Evolutionary conservation across 2,329 filamentous ascomycete genomes (phyloP), one percentile per base, ranked within the genome.

Genomic region (Pseudonectria buxi): DNA sequence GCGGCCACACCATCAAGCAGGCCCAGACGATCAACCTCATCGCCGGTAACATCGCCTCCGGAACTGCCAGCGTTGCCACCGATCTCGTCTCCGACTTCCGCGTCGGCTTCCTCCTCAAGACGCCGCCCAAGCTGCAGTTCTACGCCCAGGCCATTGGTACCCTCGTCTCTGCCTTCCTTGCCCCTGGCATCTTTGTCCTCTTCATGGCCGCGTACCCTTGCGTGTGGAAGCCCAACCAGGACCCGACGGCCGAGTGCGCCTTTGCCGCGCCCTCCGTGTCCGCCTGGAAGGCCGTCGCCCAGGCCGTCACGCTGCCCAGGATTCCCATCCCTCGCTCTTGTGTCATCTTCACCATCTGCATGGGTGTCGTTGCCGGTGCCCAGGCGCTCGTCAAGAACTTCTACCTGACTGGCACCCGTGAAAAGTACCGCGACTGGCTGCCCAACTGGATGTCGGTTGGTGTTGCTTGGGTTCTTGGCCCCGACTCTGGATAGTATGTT

Each of bases 161-260:
- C 7, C 55, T 81, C 24, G 69, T 82, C 31, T 71, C 78, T n/a
- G 67, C 82, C 46, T 82, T 81, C 62, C 61, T 84, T 10, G 76
- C 79, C 0, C 78, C 78, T 1, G 78, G 74, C 9, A 70, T 84
- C 46, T 84, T 83, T 51, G 72, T 82, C 24, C 71, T 83, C 29
- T 83, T 83, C 63, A 71, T 76, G 43, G 69, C 71, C 5, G 81
- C 81, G 1, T 84, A 85, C 55, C 80, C 79, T 1, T 84, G 81
- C 53, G 79, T 84, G 46, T 69, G 76, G 52, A 62, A 71, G 7
- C 45, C 51, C 39, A 64, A 70, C 14, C 59, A 67, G 5, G 61
- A 63, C 1, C 48, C 47, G 1, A 31, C 37, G 4, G 39, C 39
- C 7, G 10, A 43, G 10, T 84, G 80, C 53, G 60, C 72, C 24